phyloP scores from a whole-genome alignment of 169 alveolate genomes.

The Plasmodium knowlesi region DNA sequence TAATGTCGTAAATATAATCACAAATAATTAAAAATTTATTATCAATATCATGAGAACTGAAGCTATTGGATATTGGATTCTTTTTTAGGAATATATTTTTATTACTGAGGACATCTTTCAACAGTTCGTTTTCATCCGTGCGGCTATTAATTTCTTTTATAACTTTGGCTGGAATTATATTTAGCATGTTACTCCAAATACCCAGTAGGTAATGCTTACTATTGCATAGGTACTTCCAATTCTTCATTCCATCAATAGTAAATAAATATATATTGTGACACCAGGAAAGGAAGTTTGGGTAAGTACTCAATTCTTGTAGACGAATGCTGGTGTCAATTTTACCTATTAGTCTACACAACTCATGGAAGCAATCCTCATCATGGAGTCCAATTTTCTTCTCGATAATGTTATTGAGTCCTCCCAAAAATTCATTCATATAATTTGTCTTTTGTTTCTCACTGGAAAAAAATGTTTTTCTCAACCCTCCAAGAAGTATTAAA shows the following conservation, averaged over 20 bases:
- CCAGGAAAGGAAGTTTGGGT: conserved; percentile 90
- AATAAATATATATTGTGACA: conserved; percentile 90
- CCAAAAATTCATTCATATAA: conserved; percentile 88
- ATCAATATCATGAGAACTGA: conserved; percentile 55
- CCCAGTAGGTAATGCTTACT: conserved; percentile 93
- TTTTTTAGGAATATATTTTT: conserved; percentile 59
- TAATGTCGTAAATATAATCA: conserved; percentile 63
- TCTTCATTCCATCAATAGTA: conserved; percentile 90
- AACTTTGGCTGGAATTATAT: conserved; percentile 57
- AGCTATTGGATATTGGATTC: conserved; percentile 47
- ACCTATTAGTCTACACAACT: conserved; percentile 92
- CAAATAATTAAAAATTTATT: conserved; percentile 61
- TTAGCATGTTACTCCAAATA: conserved; percentile 92
- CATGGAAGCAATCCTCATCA: conserved; percentile 93
- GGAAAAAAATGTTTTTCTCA: conserved; percentile 91
- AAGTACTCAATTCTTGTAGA: conserved; percentile 84
- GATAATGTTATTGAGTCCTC: conserved; percentile 90
- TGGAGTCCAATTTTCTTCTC: conserved; percentile 89
- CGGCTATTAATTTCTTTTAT: conserved; percentile 71
- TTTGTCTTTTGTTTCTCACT: conserved; percentile 89
- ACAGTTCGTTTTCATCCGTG: conserved; percentile 68
- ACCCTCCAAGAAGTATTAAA: conserved; percentile 90
- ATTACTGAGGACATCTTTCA: conserved; percentile 52
- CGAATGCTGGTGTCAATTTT: conserved; percentile 92
- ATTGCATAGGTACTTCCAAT: conserved; percentile 91